Evolutionary conservation across 805 yeast species (phyloP).

Genomic region (Wickerhamiella dianesei): DNA sequence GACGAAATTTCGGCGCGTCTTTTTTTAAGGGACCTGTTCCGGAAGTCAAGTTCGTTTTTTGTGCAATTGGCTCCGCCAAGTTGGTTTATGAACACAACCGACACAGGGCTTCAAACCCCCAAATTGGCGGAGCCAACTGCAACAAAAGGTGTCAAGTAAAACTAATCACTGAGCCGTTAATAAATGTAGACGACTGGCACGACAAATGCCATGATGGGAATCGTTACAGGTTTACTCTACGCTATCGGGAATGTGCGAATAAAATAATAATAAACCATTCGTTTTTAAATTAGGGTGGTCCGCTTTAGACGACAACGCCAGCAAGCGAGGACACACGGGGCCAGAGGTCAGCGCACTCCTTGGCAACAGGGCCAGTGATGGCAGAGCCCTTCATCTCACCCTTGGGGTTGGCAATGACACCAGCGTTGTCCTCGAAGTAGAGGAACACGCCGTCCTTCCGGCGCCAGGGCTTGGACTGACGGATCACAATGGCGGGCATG

Average conservation of each 20-base stretch:
- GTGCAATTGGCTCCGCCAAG: too few relatives aligned
- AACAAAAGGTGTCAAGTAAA: too few relatives aligned
- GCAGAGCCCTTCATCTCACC: slow-evolving; percentile 99
- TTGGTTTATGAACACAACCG: too few relatives aligned
- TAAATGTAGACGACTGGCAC: too few relatives aligned
- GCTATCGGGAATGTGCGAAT: slow-evolving; percentile 6
- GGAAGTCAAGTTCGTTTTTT: too few relatives aligned
- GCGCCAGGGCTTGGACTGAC: slow-evolving; percentile 99
- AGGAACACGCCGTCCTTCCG: slow-evolving; percentile 99
- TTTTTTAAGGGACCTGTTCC: too few relatives aligned
- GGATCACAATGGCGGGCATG: slow-evolving; percentile 98
- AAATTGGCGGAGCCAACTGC: too few relatives aligned
- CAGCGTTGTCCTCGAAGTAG: slow-evolving; percentile 99
- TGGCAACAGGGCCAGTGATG: slow-evolving; percentile 99
- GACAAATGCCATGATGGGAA: not conserved
- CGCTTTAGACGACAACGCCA: slow-evolving; percentile 93
- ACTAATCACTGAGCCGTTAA: too few relatives aligned
- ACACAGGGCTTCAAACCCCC: too few relatives aligned
- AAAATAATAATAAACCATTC: slow-evolving; percentile 9
- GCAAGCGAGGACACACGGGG: slow-evolving; percentile 99
- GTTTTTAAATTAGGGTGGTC: not conserved
- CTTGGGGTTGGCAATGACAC: slow-evolving; percentile 99
- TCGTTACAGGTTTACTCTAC: not conserved
- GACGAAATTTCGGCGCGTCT: too few relatives aligned
- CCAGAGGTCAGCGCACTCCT: slow-evolving; percentile 99